Conservation (phyloP, 139 green algal species). For the Micromonas pusilla region DNA sequence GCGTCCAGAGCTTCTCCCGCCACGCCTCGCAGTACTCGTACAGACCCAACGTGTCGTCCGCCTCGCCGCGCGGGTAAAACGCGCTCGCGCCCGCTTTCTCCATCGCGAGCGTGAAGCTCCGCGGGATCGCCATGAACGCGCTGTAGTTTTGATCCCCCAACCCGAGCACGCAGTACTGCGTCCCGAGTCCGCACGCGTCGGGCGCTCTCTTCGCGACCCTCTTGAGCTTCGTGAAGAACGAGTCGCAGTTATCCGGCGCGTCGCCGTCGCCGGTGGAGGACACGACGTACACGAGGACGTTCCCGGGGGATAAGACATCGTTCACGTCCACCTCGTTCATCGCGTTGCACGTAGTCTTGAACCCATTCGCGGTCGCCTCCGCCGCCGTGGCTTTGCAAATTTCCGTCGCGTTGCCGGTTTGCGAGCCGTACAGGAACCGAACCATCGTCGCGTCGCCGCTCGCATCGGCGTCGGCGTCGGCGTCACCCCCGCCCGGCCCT, state of each 20-base stretch:
- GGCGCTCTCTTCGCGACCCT: constrained; percentile 17
- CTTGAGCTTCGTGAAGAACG: constrained; percentile 57
- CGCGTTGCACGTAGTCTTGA: constrained; percentile 46
- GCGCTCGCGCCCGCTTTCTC: constrained; percentile 63
- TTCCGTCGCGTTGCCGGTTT: constrained; percentile 83
- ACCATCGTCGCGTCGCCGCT: not conserved
- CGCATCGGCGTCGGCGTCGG: not conserved
- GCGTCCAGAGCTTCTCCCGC: constrained; percentile 63
- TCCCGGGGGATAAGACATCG: constrained; percentile 42
- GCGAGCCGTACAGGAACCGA: constrained; percentile 74
- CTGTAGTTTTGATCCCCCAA: constrained; percentile 98
- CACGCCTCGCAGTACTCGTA: constrained; percentile 68
- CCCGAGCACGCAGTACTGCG: constrained; percentile 78
- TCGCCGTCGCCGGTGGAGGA: constrained; percentile 84
- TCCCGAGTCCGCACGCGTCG: constrained; percentile 42
- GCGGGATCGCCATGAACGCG: constrained; percentile 75
- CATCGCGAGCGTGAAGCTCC: constrained; percentile 56
- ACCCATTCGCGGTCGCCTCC: constrained; percentile 51
- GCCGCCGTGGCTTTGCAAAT: constrained; percentile 80
- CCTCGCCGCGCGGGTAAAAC: constrained; percentile 55
- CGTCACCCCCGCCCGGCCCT: not conserved
- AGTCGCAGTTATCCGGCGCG: constrained; percentile 79
- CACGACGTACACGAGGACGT: constrained; percentile 54
- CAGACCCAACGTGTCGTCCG: constrained; percentile 31
- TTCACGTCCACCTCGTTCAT: constrained; percentile 71